Conservation (phyloP, 352 stramenopile genomes). For the Aphanomyces invadans region DNA sequence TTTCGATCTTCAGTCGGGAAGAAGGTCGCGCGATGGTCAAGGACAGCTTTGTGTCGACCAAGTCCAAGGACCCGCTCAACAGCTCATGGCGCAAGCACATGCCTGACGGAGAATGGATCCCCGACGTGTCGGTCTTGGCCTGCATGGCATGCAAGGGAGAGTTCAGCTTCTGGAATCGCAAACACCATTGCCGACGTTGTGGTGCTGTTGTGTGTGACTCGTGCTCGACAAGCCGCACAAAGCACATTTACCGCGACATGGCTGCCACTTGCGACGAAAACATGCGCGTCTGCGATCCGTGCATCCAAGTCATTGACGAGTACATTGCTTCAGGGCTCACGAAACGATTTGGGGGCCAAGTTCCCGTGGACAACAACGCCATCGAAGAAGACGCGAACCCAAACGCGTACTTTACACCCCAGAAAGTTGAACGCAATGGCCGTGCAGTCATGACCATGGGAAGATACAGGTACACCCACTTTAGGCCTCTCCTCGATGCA, state of each 20-base stretch:
- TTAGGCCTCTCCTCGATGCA: not conserved
- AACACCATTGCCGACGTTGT: slow-evolving; percentile 85
- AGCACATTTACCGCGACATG: slow-evolving; percentile 71
- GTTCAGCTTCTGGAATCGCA: slow-evolving; percentile 80
- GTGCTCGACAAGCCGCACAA: slow-evolving; percentile 70
- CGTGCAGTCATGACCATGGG: slow-evolving; percentile 69
- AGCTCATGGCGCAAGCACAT: slow-evolving; percentile 83
- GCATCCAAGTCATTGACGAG: slow-evolving; percentile 78
- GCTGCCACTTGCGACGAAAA: slow-evolving; percentile 41
- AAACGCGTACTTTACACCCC: slow-evolving; percentile 26
- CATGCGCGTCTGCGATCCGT: slow-evolving; percentile 68
- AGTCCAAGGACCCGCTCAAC: slow-evolving; percentile 56
- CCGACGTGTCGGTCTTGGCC: slow-evolving; percentile 59
- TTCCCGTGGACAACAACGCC: slow-evolving; percentile 34
- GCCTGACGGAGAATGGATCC: slow-evolving; percentile 81
- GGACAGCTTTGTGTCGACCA: not conserved
- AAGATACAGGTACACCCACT: slow-evolving; percentile 57
- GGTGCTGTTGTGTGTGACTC: slow-evolving; percentile 69
- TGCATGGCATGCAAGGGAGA: slow-evolving; percentile 81
- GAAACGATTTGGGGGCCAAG: slow-evolving; percentile 52
- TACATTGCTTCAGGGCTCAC: slow-evolving; percentile 68
- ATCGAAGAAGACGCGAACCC: slow-evolving; percentile 35
- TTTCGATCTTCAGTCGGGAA: not conserved
- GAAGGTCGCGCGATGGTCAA: not conserved
- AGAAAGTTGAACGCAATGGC: slow-evolving; percentile 30